Evolutionary conservation across 2,329 filamentous ascomycete species (phyloP).

Genomic region (Fusarium sp.): DNA sequence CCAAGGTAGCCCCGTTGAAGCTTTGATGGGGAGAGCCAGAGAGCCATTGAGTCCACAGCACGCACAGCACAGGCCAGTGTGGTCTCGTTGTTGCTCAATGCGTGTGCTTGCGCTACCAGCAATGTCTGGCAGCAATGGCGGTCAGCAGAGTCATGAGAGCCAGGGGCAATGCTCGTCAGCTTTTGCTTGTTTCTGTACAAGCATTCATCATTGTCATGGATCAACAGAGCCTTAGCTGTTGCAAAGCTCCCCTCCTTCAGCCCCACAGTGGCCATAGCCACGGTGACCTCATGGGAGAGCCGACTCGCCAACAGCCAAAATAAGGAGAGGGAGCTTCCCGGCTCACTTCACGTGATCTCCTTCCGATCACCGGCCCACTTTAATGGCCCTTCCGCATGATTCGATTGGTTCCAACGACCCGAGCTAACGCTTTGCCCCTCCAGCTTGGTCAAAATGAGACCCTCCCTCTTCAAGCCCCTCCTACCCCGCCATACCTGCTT

Average conservation of each 20-base stretch:
- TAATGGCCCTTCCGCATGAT: background rate
- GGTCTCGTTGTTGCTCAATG: slow-evolving; percentile 15
- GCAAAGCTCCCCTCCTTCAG: slow-evolving; percentile 26
- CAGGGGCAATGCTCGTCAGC: slow-evolving; percentile 18
- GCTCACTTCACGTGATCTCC: slow-evolving; percentile 47
- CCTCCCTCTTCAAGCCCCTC: slow-evolving; percentile 58
- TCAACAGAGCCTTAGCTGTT: slow-evolving; percentile 28
- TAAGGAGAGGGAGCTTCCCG: slow-evolving; percentile 29
- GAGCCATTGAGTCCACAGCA: slow-evolving; percentile 31
- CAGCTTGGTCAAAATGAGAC: slow-evolving; percentile 58
- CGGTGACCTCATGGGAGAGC: slow-evolving; percentile 44
- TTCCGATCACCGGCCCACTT: slow-evolving; percentile 27
- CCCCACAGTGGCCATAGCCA: slow-evolving; percentile 34
- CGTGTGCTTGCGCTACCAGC: slow-evolving; percentile 1
- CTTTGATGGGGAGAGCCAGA: slow-evolving; percentile 14
- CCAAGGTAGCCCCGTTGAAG: slow-evolving; percentile 36
- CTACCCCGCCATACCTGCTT: slow-evolving; percentile 59
- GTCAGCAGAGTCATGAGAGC: slow-evolving; percentile 23
- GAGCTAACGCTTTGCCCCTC: slow-evolving; percentile 56
- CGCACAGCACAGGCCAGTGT: background rate
- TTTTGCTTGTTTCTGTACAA: background rate
- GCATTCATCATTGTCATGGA: slow-evolving; percentile 31
- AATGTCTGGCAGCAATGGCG: slow-evolving; percentile 24
- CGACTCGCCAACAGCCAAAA: slow-evolving; percentile 17
- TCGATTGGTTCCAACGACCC: slow-evolving; percentile 44